Evolutionary conservation across 2,329 filamentous ascomycete species (phyloP).

Genomic region (Claviceps purpurea): DNA sequence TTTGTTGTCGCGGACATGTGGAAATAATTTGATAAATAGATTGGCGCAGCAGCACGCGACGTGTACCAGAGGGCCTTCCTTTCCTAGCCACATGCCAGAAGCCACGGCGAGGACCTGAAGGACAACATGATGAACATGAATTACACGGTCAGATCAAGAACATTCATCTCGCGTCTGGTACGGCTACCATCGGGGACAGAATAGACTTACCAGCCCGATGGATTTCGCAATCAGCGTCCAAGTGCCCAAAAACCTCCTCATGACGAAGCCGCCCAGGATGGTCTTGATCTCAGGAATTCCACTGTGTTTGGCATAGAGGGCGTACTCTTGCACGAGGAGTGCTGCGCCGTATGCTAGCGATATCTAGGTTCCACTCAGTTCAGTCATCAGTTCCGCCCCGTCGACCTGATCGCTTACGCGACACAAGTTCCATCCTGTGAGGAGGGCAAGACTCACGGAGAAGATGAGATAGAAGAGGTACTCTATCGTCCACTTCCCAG

Average conservation of each 20-base stretch:
- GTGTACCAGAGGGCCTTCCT: conserved; percentile 90
- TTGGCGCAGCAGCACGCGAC: conserved; percentile 95
- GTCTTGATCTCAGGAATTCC: conserved; percentile 98
- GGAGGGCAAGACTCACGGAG: conserved; percentile 44
- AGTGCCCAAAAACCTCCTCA: conserved; percentile 67
- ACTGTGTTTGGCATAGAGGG: conserved; percentile 80
- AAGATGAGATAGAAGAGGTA: conserved; percentile 80
- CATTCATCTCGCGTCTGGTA: background rate
- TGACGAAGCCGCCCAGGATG: conserved; percentile 84
- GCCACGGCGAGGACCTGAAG: conserved; percentile 72
- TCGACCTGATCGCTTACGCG: no score
- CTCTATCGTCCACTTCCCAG: conserved; percentile 68
- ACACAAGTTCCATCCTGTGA: no score
- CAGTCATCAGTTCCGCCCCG: background rate
- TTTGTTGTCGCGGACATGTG: conserved; percentile 71
- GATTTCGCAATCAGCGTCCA: conserved; percentile 91
- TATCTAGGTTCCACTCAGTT: conserved; percentile 34
- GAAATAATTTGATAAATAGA: conserved; percentile 81
- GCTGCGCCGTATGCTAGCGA: conserved; percentile 67
- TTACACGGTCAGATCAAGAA: background rate
- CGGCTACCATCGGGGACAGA: background rate
- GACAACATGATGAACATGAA: background rate
- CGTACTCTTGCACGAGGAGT: conserved; percentile 70
- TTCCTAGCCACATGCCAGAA: conserved; percentile 91
- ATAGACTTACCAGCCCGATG: conserved; percentile 56